These are phyloP conservation scores for Citrus sinensis DNA, from an alignment of 345 rosid species.

Conservation along the genomic window DVS_A1.0 CM039168.1:24111001-24111500, in stretches of 20 bases:
- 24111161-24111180: neutral
- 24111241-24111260: neutral
- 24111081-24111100: neutral
- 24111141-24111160: neutral
- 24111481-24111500: neutral
- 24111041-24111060: neutral
- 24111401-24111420: neutral
- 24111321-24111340: neutral
- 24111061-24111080: constrained; percentile 1
- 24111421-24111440: neutral
- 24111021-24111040: neutral
- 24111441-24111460: neutral
- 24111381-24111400: neutral
- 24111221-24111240: neutral
- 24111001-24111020: constrained; percentile 4
- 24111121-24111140: neutral
- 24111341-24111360: neutral
- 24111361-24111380: neutral
- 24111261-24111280: neutral
- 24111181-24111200: neutral
- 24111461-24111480: neutral
- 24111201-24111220: neutral
- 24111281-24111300: neutral
- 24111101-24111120: neutral
- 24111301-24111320: neutral